A percentile compares a stretch with the other conserved stretches of the same genome.
Conservation (phyloP, 2,329 filamentous ascomycete species). For the Helotiales sp. region DNA sequence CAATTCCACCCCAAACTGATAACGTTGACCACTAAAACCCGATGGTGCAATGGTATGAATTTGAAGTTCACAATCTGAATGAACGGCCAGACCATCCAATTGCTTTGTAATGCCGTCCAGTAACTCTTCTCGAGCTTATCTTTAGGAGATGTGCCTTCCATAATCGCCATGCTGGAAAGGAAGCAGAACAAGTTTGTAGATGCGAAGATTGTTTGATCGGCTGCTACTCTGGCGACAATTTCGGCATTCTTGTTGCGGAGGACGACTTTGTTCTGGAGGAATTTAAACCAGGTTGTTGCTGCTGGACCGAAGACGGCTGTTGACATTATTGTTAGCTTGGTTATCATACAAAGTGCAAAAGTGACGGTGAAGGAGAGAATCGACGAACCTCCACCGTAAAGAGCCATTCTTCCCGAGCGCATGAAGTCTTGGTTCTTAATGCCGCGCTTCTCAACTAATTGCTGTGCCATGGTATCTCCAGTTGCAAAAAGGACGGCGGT, state of each 20-base stretch:
- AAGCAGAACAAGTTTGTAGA: constrained; percentile 64
- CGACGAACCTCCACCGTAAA: constrained; percentile 71
- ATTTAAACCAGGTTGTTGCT: constrained; percentile 69
- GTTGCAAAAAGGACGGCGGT: constrained; percentile 91
- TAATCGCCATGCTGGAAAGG: constrained; percentile 65
- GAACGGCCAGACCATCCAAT: constrained; percentile 69
- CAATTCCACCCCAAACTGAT: constrained; percentile 59
- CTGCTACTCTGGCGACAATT: constrained; percentile 61
- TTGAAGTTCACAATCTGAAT: constrained; percentile 72
- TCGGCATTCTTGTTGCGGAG: constrained; percentile 56
- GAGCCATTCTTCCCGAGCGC: constrained; percentile 75
- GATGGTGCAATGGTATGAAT: constrained; percentile 65
- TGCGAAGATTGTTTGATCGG: constrained; percentile 68
- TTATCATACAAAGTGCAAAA: background rate
- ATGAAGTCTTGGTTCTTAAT: constrained; percentile 71
- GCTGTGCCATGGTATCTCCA: constrained; percentile 88
- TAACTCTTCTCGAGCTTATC: constrained; percentile 64
- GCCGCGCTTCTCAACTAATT: constrained; percentile 81
- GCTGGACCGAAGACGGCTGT: constrained; percentile 68
- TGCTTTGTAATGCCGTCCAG: constrained; percentile 61
- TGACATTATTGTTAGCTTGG: constrained; percentile 2
- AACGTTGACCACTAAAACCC: constrained; percentile 71
- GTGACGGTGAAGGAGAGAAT: background rate
- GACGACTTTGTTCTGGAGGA: constrained; percentile 63
- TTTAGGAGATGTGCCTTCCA: constrained; percentile 59